Evolutionary conservation across 176 grass and related monocot genomes (phyloP).

Genomic region (Pontederia paniculata): DNA sequence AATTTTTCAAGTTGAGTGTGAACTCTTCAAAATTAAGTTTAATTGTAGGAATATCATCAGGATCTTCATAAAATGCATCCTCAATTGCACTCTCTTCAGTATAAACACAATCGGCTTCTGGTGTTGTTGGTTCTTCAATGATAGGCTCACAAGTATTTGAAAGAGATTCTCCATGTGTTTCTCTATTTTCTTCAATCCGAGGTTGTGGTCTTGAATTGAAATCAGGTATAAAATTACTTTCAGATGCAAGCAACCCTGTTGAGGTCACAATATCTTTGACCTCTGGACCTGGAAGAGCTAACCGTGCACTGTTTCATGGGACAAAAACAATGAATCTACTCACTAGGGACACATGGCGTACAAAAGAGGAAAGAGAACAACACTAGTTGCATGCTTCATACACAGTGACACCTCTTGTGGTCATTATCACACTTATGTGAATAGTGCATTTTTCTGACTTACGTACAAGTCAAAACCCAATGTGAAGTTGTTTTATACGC

Average conservation of each 20-base stretch:
- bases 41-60: conserved; percentile 80
- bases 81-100: conserved; percentile 50
- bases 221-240: conserved; percentile 21
- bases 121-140: conserved; percentile 82
- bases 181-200: conserved; percentile 25
- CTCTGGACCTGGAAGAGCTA: conserved; percentile 69
- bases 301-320: conserved; percentile 37
- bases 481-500: neutral
- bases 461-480: neutral
- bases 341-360: neutral
- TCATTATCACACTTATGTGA: no score
- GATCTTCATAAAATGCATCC: conserved; percentile 46
- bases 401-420: no score
- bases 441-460: no score
- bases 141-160: conserved; percentile 57
- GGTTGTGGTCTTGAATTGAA: conserved; percentile 13
- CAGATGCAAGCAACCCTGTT: conserved; percentile 22
- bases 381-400: no score
- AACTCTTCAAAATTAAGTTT: conserved; percentile 77
- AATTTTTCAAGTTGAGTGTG: conserved; percentile 55
- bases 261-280: conserved; percentile 40
- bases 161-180: conserved; percentile 13
- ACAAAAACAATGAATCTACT: no score
- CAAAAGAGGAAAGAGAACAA: no score
- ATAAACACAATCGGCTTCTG: conserved; percentile 34